phyloP scores from a whole-genome alignment of 1,139 yeast species.

The Debaryomyces subglobosus region DNA sequence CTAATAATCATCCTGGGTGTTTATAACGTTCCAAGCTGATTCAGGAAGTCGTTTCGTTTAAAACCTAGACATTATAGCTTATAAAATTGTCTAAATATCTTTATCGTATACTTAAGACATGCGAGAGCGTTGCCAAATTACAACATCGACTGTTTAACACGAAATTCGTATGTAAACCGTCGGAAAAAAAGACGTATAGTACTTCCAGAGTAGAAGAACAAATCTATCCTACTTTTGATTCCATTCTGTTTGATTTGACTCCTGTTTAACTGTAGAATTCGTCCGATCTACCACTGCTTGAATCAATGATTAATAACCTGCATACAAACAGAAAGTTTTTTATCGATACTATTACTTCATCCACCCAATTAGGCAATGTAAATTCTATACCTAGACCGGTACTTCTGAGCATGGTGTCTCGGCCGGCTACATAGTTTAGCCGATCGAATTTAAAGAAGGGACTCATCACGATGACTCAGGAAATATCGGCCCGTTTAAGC shows the following conservation, averaged over 20 bases:
- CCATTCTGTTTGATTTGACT: background rate
- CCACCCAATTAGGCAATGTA: conserved; percentile 41
- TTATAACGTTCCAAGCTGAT: background rate
- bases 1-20: background rate
- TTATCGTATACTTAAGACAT: background rate
- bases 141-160: background rate
- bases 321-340: conserved; percentile 13
- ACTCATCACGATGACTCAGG: background rate
- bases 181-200: background rate
- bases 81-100: background rate
- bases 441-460: background rate
- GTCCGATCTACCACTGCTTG: background rate
- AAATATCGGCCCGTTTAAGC: conserved; percentile 1
- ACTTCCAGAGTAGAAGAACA: background rate
- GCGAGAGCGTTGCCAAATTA: background rate
- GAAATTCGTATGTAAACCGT: background rate
- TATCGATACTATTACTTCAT: conserved; percentile 33
- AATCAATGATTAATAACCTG: conserved; percentile 5
- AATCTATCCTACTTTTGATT: too few species aligned
- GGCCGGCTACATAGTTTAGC: background rate
- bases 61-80: background rate
- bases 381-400: conserved; percentile 18
- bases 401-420: background rate
- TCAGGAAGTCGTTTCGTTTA: too few species aligned
- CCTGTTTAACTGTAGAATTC: background rate